Base-by-base conservation (phyloP, 164 flowering plant genomes). In the Dillenia turbinata region DNA sequence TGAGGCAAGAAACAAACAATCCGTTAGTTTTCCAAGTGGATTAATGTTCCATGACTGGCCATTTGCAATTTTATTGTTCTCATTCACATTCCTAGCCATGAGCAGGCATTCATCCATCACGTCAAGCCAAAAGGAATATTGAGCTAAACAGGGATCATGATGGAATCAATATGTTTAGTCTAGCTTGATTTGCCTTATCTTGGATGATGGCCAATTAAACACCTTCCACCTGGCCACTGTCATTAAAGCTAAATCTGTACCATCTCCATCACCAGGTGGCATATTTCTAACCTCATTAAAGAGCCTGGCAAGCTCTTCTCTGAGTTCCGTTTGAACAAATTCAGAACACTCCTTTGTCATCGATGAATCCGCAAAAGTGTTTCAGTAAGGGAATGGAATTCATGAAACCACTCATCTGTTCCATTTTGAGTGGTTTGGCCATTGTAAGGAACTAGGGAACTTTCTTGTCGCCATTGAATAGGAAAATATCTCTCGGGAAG, bases 401-500 rank as follows among this genome's bases (percentile, higher is more conserved):
- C 78, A 55, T 77, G 78, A 70, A 72, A 71, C 75, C 79, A 80
- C 24, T 74, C 83, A 56, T 77, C 73, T 52, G 44, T 53, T 43
- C 52, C 68, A 46, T 16, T 56, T 59, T 66, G 73, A 62, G 58
- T 46, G 58, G 56, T 54, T 45, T 50, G 74, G 66, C 68, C 74
- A 66, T 72, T 75, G n/a, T 58, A 52, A 44, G 70, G 56, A 54
- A 50, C 45, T 60, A 75, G 61, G 16, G 83, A 75, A 64, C 78
- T 78, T 59, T 75, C 88, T 47, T 59, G 68, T 16, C 75, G 61
- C 93, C 93, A 87, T 60, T 90, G 60, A 47, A 56, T 55, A 7
- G 65, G 80, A 64, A 77, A 77, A 66, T 85, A 85, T 40, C 65
- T 85, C n/a, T 85, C 84, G 15, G 89, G 93, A 57, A 85, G 77